Evolutionary conservation across 2,329 filamentous ascomycete genomes (phyloP), one percentile per base, ranked within the genome.

Genomic region (Chalara sp.): DNA sequence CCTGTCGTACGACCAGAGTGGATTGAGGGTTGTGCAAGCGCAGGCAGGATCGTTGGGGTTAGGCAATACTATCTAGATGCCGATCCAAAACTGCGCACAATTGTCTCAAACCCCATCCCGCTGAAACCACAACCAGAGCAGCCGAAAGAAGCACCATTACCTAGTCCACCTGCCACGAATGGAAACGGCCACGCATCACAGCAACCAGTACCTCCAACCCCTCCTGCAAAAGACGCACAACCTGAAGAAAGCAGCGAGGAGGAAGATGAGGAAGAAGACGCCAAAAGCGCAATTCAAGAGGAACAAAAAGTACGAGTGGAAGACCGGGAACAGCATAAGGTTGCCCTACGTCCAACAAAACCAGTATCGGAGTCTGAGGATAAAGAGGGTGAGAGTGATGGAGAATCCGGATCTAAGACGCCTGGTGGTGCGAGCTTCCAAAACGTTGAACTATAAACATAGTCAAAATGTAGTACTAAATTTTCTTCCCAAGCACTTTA

Each of bases 31-130:
- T 99, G 93, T 66, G 92, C 97, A 71, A 80, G 87, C 58, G 91
- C 89, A 67, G 92, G 92, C 43, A 83, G 90, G 53, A 95, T 99
- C 56, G 85, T 97, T 3, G 90, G 92, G 46, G 93, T 97, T 32
- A 85, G 93, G 61, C 91, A 91, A 60, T 99, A 96, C 71, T 99
- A 99, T 68, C 78, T 99, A 32, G 91, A 96, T 65, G 93, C 92
- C 3, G 84, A 88, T 65, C 65, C 65, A 42, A 59, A 61, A 55
- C 61, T 64, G 51, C 59, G 65, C 42, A 62, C 64, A 47, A 54
- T 65, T n/a, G 56, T 55, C 35, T 51, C 59, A 6, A 32, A 54
- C 33, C 55, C 52, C 12, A 48, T 48, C 21, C 28, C 46, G 10
- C 35, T 53, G 6, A 53, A 52, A 31, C 47, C 59, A 29, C 56